phyloP scores from a whole-genome alignment of 164 flowering plant species.

The Malania oleifera region DNA sequence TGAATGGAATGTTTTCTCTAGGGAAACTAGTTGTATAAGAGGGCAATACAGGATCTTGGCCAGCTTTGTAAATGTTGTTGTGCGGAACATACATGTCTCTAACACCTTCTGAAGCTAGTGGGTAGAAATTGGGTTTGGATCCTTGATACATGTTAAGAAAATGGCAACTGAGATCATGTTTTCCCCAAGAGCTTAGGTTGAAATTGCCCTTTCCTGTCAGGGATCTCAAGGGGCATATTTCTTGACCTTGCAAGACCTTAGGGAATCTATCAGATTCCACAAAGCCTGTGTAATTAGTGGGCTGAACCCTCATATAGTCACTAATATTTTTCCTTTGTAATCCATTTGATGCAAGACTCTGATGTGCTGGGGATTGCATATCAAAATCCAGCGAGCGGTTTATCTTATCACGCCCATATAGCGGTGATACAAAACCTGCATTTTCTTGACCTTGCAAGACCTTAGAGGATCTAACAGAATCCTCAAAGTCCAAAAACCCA shows the following conservation, averaged over 20 bases:
- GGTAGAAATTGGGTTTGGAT: constrained; percentile 38
- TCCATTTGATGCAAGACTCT: constrained; percentile 26
- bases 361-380: constrained; percentile 29
- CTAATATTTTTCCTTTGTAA: constrained; percentile 17
- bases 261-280: constrained; percentile 63
- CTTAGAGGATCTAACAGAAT: constrained; percentile 76
- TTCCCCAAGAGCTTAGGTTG: constrained; percentile 37
- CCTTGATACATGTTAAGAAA: constrained; percentile 35
- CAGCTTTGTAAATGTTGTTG: constrained; percentile 24
- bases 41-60: constrained; percentile 22
- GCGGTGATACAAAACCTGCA: constrained; percentile 51
- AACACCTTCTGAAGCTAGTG: constrained; percentile 43
- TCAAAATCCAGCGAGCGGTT: constrained; percentile 45
- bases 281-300: constrained; percentile 54
- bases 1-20: constrained; percentile 24
- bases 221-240: constrained; percentile 61
- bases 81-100: constrained; percentile 38
- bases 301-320: constrained; percentile 28
- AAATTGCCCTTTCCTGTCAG: constrained; percentile 34
- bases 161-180: constrained; percentile 30
- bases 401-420: constrained; percentile 41
- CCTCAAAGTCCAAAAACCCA: constrained; percentile 69
- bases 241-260: constrained; percentile 99
- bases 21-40: constrained; percentile 25
- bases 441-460: constrained; percentile 99